Base-by-base conservation (phyloP, 2,329 filamentous ascomycete genomes). In the Penicillium sp. region DNA sequence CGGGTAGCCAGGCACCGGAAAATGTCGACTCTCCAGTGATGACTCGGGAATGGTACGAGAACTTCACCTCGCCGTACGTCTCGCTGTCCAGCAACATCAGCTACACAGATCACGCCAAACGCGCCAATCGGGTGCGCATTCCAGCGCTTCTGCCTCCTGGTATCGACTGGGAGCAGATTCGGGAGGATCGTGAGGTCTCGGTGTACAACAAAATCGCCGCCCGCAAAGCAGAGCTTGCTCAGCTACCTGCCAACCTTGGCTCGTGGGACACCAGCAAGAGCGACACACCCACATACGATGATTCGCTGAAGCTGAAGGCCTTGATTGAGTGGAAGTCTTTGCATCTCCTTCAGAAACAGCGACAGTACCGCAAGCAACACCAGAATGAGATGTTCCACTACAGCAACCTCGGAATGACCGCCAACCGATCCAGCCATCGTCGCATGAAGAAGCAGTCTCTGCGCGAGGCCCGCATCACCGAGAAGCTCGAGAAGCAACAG, bases 401-500 rank as follows among this genome's bases (percentile, higher is more conserved):
- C 55, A 92, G 97, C 69, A 97, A 96, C 66, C 84, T 97, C 27
- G 93, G 92, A 42, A 97, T 97, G 90, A 97, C 93, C 1, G 93
- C 92, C 1, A 99, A 99, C 70, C 87, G 94, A 47, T 88, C 89
- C 49, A 84, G 88, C 67, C 97, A 97, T 73, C 89, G 94, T 34
- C 88, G 94, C 47, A 89, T 94, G 80, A 99, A 99, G 87, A 97
- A 97, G 79, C 93, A 97, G 74, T 96, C 89, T 46, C 83, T 97
- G 46, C 88, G 93, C 34, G 94, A 99, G 76, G 94, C 94, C 53
- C 88, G 93, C 53, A 95, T 99, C 62, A 99, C 94, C 0, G 94
- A 99, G 83, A 99, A 97, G 76, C 85, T 99, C 2, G 94, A 99
- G 83, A 97, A 97, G 78, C 92, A 99, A 73, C 94, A 99, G 72